These are phyloP conservation scores for Onygena corvina DNA, from an alignment of 2,329 filamentous ascomycete genomes.

Conservation along the genomic window DNA sequence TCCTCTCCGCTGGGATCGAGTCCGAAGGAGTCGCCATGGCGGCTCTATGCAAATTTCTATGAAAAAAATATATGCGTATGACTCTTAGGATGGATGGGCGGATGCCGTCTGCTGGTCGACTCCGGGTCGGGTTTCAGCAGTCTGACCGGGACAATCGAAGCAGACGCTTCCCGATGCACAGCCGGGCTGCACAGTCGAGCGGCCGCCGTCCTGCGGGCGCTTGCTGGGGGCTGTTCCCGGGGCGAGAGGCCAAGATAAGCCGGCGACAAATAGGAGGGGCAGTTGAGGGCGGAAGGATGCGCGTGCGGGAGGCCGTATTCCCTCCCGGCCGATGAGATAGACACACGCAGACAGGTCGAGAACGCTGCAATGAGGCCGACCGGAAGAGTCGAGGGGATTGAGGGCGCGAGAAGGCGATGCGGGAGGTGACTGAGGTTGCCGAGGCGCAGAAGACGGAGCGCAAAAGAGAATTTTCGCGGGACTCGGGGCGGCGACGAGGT, in stretches of 20 bases:
- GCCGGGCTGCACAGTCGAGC: background rate
- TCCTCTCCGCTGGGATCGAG: background rate
- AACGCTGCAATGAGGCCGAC: background rate
- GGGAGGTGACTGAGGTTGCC: background rate
- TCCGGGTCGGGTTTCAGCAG: background rate
- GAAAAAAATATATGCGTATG: background rate
- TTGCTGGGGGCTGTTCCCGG: background rate
- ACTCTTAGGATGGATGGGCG: background rate
- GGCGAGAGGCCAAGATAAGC: background rate
- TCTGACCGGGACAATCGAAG: background rate
- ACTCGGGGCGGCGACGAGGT: background rate
- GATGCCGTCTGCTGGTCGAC: too few species aligned
- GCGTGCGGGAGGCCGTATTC: background rate
- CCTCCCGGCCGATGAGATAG: too few species aligned
- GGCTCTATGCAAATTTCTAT: background rate
- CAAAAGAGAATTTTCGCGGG: background rate
- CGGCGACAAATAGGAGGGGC: slow-evolving; percentile 6
- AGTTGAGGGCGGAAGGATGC: background rate
- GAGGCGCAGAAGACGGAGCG: background rate
- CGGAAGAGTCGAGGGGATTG: background rate
- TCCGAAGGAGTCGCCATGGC: slow-evolving; percentile 9
- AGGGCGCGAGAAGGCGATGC: background rate
- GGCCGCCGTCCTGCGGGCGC: background rate
- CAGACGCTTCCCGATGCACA: background rate
- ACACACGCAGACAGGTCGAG: too few species aligned